phyloP scores from a whole-genome alignment of 163 green algal genomes.

The Scenedesmus sp. region DNA sequence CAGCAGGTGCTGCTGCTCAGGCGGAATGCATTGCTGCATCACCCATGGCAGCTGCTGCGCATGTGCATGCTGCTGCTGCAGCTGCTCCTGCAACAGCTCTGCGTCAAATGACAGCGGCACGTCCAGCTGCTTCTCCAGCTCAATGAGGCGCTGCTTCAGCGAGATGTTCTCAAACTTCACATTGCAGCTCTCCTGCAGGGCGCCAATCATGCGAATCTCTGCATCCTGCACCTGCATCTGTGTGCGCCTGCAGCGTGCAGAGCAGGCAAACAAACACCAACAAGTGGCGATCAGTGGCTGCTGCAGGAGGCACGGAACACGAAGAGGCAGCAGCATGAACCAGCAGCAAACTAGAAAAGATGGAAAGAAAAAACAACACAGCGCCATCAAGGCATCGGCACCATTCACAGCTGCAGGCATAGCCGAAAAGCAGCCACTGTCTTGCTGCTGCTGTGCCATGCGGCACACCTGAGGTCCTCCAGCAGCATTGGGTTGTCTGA shows the following conservation, averaged over 20 bases:
- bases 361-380: neutral
- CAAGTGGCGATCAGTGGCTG: too few relatives aligned
- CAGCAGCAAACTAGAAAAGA: neutral
- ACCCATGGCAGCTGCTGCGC: neutral
- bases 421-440: neutral
- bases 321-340: neutral
- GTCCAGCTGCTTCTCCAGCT: slow-evolving; percentile 47
- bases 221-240: slow-evolving; percentile 41
- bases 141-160: slow-evolving; percentile 23
- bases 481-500: slow-evolving; percentile 63
- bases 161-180: slow-evolving; percentile 26
- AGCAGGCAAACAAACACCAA: neutral
- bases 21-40: slow-evolving; percentile 11
- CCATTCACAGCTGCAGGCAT: neutral
- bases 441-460: neutral
- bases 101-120: neutral
- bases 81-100: slow-evolving; percentile 36
- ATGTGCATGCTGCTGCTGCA: slow-evolving; percentile 8
- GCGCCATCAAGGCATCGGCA: neutral
- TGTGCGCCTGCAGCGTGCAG: slow-evolving; percentile 29
- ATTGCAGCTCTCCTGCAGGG: neutral
- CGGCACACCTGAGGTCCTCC: slow-evolving; percentile 54
- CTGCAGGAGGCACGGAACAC: too few relatives aligned
- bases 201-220: neutral
- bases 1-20: neutral